Evolutionary conservation across 108 stramenopile species (phyloP), one percentile per base, ranked within the genome.

Genomic region (Cyclotella sp.): DNA sequence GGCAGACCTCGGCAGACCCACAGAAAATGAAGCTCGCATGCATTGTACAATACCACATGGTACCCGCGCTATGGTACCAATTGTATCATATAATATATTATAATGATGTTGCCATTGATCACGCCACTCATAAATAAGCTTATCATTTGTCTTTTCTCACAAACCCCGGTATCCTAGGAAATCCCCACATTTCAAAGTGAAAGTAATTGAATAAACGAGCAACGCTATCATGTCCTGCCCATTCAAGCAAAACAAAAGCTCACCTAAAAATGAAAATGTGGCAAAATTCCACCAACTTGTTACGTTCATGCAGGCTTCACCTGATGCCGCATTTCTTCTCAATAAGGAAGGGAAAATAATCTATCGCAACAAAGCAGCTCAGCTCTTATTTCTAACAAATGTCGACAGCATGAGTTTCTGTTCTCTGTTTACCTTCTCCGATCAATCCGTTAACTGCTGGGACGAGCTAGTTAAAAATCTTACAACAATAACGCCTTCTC

Each of bases 321-420:
- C 76, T 42, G 76, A 77, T 53, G 70, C 76, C 7, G 69, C 76
- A 45, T 72, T 77, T 60, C 59, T 77, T 13, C 47, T 77, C 45
- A 26, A 60, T 9, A 28, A 40, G 27, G 76, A 71, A 41, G 76
- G 76, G 21, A 77, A 60, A 24, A 71, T 77, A 24, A 49, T 77
- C 39, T 77, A 58, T 21, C 58, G 76, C 30, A 77, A 77, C 42
- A 60, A 45, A 44, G 70, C 76, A 14, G 55, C 76, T 21, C 57
- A 58, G 9, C 55, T 71, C 1, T 42, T 72, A 30, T 77, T 77
- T 68, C 22, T 61, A 12, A 63, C 76, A 12, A 53, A 70, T 41
- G 76, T 77, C 16, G 42, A 72, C 21, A 18, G 34, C 22, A 71
- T 63, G 60, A 45, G 39, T 44, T 49, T 77, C 59, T 70, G 55